phyloP scores from a whole-genome alignment of 192 early-diverging fungal genomes.

The Coemansia sp. region DNA sequence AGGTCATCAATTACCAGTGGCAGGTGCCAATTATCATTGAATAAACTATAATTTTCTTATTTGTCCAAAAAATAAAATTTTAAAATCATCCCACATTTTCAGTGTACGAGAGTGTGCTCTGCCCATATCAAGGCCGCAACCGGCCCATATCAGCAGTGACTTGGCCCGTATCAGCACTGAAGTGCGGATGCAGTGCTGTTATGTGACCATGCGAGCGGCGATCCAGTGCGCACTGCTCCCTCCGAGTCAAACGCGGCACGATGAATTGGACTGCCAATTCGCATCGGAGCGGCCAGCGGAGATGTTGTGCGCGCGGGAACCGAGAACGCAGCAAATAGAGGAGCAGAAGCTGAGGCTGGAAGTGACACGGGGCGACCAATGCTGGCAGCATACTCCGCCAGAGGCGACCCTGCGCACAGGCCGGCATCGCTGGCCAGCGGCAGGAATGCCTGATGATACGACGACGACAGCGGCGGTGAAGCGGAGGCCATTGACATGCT shows the following conservation, averaged over 20 bases:
- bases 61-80: too few relatives aligned
- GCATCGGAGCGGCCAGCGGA: constrained; percentile 19
- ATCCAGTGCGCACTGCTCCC: constrained; percentile 34
- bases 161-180: constrained; percentile 19
- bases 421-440: neutral
- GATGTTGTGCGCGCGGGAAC: constrained; percentile 3
- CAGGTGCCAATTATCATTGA: too few relatives aligned
- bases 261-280: constrained; percentile 36
- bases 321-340: too few relatives aligned
- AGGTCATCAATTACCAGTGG: too few relatives aligned
- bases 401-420: constrained; percentile 1
- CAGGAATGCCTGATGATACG: constrained; percentile 13
- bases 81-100: too few relatives aligned
- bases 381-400: neutral
- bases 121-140: too few relatives aligned
- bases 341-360: neutral
- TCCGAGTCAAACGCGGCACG: constrained; percentile 32
- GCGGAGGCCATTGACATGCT: constrained; percentile 1
- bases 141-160: too few relatives aligned
- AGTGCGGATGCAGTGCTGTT: constrained; percentile 23
- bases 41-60: too few relatives aligned
- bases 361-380: neutral
- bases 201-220: constrained; percentile 43
- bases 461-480: neutral
- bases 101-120: too few relatives aligned